Evolutionary conservation across 2,329 filamentous ascomycete species (phyloP).

Genomic region (Pochonia chlamydosporia): DNA sequence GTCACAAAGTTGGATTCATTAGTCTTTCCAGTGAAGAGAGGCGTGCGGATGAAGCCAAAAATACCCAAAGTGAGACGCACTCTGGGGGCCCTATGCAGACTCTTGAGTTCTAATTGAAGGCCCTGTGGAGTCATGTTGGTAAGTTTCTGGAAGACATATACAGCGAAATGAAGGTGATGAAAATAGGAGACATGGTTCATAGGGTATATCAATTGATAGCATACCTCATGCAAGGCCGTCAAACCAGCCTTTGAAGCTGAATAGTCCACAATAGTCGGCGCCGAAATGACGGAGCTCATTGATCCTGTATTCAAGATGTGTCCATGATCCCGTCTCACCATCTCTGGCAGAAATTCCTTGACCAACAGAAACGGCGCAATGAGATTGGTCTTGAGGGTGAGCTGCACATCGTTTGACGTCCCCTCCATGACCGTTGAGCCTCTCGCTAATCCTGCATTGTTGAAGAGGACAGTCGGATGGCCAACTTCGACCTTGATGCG

Average conservation of each 20-base stretch:
- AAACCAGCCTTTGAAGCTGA: conserved; percentile 44
- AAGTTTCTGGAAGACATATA: too few species aligned
- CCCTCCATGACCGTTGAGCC: conserved; percentile 22
- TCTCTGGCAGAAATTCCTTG: conserved; percentile 54
- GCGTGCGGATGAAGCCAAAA: conserved; percentile 26
- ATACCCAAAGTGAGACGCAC: conserved; percentile 23
- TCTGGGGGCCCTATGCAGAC: conserved; percentile 20
- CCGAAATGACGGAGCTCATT: conserved; percentile 47
- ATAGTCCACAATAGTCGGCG: conserved; percentile 55
- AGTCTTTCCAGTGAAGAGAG: conserved; percentile 20
- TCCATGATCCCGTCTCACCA: conserved; percentile 54
- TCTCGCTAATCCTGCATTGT: conserved; percentile 27
- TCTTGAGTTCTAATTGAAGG: conserved; percentile 23
- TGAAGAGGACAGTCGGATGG: conserved; percentile 30
- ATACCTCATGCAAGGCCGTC: conserved; percentile 21
- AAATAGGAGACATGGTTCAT: background rate
- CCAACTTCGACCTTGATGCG: conserved; percentile 26
- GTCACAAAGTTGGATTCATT: conserved; percentile 20
- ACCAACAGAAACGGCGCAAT: conserved; percentile 52
- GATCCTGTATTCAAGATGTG: conserved; percentile 59
- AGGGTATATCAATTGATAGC: background rate
- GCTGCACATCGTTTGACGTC: conserved; percentile 20
- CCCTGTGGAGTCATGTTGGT: conserved; percentile 16
- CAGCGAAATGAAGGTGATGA: too few species aligned
- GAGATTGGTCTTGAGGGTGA: conserved; percentile 39